Evolutionary conservation across 164 flowering plant species (phyloP).

Genomic region (Buxus sempervirens): DNA sequence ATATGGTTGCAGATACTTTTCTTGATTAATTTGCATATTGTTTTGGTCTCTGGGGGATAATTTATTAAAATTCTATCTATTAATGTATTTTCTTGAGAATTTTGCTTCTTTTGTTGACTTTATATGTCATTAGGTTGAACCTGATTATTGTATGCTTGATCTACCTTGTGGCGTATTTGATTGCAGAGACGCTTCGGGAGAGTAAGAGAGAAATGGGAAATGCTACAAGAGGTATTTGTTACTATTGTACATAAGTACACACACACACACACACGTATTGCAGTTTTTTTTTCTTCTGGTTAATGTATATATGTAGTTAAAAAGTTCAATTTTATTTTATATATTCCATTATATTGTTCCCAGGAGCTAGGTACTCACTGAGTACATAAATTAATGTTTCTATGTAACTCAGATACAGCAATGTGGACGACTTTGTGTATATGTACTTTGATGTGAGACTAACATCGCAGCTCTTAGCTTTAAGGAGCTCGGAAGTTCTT

Average conservation of each 20-base stretch:
- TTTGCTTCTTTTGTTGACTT: neutral
- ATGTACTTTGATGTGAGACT: neutral
- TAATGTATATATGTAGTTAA: neutral
- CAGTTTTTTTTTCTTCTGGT: no score
- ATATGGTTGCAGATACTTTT: no score
- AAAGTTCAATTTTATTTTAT: neutral
- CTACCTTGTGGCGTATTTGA: slow-evolving; percentile 1
- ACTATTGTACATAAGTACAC: neutral
- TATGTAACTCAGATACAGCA: neutral
- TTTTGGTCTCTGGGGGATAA: neutral
- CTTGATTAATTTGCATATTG: no score
- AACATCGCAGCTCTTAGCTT: neutral
- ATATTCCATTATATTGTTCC: neutral
- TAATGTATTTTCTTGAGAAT: no score
- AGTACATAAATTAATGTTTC: neutral
- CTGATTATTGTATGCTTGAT: neutral
- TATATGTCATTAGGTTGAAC: neutral
- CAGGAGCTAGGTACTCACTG: neutral
- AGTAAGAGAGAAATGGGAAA: slow-evolving; percentile 77
- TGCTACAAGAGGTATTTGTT: slow-evolving; percentile 70
- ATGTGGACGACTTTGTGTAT: neutral
- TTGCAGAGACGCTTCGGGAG: slow-evolving; percentile 72
- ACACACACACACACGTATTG: no score
- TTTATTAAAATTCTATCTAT: no score
- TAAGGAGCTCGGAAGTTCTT: neutral